phyloP scores from a whole-genome alignment of 805 yeast genomes.

The Jamesozyma lodderae region DNA sequence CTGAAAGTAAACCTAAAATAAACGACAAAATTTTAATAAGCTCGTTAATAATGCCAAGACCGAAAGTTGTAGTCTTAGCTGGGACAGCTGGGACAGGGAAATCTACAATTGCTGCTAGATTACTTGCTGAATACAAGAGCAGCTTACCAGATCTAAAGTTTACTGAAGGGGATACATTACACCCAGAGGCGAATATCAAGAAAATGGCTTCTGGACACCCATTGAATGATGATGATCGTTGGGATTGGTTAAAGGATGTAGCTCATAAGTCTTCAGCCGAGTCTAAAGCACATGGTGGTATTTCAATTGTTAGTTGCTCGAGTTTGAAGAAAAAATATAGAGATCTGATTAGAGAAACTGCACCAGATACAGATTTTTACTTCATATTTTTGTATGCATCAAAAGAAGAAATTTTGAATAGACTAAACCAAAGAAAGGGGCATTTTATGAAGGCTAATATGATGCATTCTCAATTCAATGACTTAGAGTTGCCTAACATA shows the following conservation, averaged over 20 bases:
- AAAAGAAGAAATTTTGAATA: constrained; percentile 46
- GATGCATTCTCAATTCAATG: constrained; percentile 71
- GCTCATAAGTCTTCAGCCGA: constrained; percentile 33
- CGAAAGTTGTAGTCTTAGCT: constrained; percentile 55
- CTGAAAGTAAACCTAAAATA: neutral
- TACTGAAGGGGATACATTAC: constrained; percentile 80
- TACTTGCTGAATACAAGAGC: constrained; percentile 32
- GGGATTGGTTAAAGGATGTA: constrained; percentile 73
- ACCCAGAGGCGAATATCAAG: constrained; percentile 60
- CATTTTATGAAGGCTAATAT: constrained; percentile 86
- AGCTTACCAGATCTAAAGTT: constrained; percentile 40
- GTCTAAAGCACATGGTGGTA: constrained; percentile 27
- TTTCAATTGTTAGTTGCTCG: constrained; percentile 68
- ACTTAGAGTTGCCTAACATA: constrained; percentile 59
- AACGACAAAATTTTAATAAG: no score
- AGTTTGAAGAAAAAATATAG: constrained; percentile 72
- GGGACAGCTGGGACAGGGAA: constrained; percentile 98
- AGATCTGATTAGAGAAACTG: constrained; percentile 39
- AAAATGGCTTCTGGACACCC: constrained; percentile 83
- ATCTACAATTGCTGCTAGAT: constrained; percentile 56
- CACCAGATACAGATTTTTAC: constrained; percentile 35
- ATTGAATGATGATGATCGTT: constrained; percentile 79
- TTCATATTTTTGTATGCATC: constrained; percentile 63
- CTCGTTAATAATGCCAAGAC: constrained; percentile 2
- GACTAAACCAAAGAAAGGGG: constrained; percentile 56